Evolutionary conservation across 2,329 filamentous ascomycete species (phyloP).

Genomic region (Thyridium curvatum): DNA sequence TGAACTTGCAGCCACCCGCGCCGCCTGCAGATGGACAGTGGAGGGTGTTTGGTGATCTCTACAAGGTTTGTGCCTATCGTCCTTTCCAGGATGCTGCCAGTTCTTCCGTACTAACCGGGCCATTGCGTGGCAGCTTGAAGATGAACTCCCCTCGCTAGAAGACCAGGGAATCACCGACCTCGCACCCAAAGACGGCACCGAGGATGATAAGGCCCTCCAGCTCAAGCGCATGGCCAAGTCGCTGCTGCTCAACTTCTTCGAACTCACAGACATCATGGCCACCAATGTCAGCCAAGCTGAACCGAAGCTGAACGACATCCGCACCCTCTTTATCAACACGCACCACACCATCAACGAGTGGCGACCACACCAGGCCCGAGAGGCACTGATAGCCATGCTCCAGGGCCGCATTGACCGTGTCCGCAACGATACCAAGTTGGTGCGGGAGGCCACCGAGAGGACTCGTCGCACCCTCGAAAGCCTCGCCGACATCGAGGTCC

Average conservation of each 20-base stretch:
- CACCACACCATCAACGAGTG: slow-evolving; percentile 94
- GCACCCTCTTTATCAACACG: slow-evolving; percentile 81
- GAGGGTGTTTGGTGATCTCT: slow-evolving; percentile 65
- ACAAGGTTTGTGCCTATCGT: slow-evolving; percentile 35
- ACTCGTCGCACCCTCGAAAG: slow-evolving; percentile 68
- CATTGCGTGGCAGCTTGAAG: slow-evolving; percentile 40
- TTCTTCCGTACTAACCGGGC: slow-evolving; percentile 1
- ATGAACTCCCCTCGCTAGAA: slow-evolving; percentile 60
- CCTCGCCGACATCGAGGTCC: slow-evolving; percentile 47
- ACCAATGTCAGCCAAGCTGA: slow-evolving; percentile 57
- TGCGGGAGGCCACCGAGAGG: slow-evolving; percentile 62
- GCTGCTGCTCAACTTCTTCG: slow-evolving; percentile 80
- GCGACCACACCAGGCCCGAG: slow-evolving; percentile 83
- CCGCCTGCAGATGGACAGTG: slow-evolving; percentile 67
- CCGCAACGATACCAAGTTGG: slow-evolving; percentile 64
- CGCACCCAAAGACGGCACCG: slow-evolving; percentile 39
- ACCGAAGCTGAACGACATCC: slow-evolving; percentile 70
- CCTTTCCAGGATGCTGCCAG: background rate
- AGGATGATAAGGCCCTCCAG: slow-evolving; percentile 58
- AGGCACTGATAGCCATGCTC: slow-evolving; percentile 82
- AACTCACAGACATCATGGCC: slow-evolving; percentile 67
- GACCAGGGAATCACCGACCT: slow-evolving; percentile 68
- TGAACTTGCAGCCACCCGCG: slow-evolving; percentile 73
- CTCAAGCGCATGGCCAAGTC: slow-evolving; percentile 78
- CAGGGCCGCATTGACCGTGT: slow-evolving; percentile 73